Percentiles rank a stretch among this genome's conserved stretches.
Conservation (phyloP, 352 stramenopile species). For the Pythium dissimile region DNA sequence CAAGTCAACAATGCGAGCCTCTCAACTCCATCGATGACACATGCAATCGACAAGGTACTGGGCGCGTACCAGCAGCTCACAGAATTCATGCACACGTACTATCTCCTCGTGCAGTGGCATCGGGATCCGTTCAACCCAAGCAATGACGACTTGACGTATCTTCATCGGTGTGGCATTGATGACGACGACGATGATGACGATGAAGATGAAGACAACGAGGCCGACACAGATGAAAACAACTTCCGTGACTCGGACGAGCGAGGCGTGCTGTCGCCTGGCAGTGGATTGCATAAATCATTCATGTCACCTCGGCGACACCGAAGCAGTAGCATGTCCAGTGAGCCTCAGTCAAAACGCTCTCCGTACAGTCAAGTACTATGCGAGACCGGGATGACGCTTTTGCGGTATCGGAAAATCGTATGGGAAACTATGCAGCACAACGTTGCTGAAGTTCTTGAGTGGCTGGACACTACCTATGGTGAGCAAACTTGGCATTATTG, state of each 20-base stretch:
- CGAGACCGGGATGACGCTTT: slow-evolving; percentile 72
- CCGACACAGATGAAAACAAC: slow-evolving; percentile 34
- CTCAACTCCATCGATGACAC: slow-evolving; percentile 19
- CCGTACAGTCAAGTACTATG: slow-evolving; percentile 68
- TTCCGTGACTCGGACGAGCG: neutral
- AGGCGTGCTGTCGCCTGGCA: neutral
- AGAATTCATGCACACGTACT: slow-evolving; percentile 87
- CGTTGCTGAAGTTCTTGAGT: slow-evolving; percentile 65
- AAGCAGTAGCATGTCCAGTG: slow-evolving; percentile 33
- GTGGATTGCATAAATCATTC: slow-evolving; percentile 7
- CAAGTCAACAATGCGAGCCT: neutral
- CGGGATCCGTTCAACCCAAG: slow-evolving; percentile 75
- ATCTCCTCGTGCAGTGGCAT: slow-evolving; percentile 89
- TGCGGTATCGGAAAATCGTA: slow-evolving; percentile 80
- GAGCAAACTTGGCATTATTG: neutral
- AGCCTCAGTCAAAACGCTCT: slow-evolving; percentile 24
- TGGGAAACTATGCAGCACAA: slow-evolving; percentile 87
- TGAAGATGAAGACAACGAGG: slow-evolving; percentile 52
- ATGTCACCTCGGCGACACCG: slow-evolving; percentile 27
- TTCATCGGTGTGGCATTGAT: slow-evolving; percentile 82
- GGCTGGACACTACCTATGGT: slow-evolving; percentile 75
- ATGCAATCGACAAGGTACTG: slow-evolving; percentile 61
- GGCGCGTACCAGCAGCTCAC: slow-evolving; percentile 66
- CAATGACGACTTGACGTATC: slow-evolving; percentile 65
- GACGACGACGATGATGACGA: slow-evolving; percentile 78